These are phyloP conservation scores for Selenicereus undatus DNA, from an alignment of 148 eudicot species.

Conservation along the genomic window DNA sequence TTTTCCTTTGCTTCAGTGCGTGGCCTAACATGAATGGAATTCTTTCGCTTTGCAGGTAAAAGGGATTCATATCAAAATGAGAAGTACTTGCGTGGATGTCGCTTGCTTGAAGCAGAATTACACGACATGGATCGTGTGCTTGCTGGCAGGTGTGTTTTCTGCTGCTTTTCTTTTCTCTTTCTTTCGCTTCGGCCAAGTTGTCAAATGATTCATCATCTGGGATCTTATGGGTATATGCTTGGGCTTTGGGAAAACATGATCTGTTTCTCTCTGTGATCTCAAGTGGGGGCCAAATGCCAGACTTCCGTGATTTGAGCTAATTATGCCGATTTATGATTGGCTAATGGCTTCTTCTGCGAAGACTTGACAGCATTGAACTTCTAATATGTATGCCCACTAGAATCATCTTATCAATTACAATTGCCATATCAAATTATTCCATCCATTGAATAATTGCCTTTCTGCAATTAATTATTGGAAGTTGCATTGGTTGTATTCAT, in stretches of 20 bases:
- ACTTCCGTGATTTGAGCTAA: not conserved
- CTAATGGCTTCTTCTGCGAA: not conserved
- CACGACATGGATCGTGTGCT: conserved; percentile 83
- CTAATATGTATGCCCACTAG: not conserved
- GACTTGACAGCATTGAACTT: not conserved
- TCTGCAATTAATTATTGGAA: conserved; percentile 20
- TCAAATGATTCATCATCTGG: not conserved
- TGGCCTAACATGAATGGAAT: not conserved
- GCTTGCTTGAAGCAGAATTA: conserved; percentile 89
- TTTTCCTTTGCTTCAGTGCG: not conserved
- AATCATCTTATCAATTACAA: conserved; percentile 8
- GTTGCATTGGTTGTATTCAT: conserved; percentile 15
- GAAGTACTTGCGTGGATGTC: conserved; percentile 83
- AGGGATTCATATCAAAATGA: conserved; percentile 79
- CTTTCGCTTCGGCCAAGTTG: not conserved
- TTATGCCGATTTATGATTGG: not conserved
- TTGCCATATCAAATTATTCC: conserved; percentile 7
- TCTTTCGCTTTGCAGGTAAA: conserved; percentile 42
- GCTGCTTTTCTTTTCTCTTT: not conserved
- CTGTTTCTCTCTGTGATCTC: not conserved
- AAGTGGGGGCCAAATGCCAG: not conserved
- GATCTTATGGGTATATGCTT: not conserved
- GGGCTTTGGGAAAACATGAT: not conserved
- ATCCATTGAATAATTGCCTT: conserved; percentile 27
- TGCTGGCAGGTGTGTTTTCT: conserved; percentile 64